Percentiles rank a stretch among this genome's conserved stretches.
These are phyloP conservation scores for Penicillium sp. DNA, from an alignment of 2,329 filamentous ascomycete species.

Conservation along the genomic window DNA sequence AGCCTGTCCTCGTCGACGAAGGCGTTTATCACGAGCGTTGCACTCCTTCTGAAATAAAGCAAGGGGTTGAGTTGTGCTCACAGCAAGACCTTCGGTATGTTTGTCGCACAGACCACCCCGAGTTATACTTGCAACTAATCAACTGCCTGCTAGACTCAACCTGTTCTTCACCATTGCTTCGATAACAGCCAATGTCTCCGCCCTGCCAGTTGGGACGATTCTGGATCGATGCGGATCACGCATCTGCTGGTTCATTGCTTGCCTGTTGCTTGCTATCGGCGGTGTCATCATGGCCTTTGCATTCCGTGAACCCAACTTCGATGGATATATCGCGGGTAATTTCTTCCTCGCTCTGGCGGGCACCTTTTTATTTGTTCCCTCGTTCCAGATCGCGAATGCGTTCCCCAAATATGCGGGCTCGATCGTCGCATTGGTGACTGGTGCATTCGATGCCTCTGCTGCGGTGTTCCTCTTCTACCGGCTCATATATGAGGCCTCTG, in stretches of 20 bases:
- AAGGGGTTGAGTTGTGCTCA: conserved; percentile 54
- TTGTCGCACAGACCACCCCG: not conserved
- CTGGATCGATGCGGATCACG: conserved; percentile 81
- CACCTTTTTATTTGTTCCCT: conserved; percentile 76
- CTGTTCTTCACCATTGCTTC: conserved; percentile 91
- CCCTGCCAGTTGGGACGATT: conserved; percentile 79
- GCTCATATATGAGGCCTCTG: conserved; percentile 63
- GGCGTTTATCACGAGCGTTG: conserved; percentile 69
- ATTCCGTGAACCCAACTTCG: conserved; percentile 58
- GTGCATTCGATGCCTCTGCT: conserved; percentile 78
- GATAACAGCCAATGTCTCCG: conserved; percentile 82
- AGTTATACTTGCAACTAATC: conserved; percentile 14
- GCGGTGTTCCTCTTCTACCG: conserved; percentile 75
- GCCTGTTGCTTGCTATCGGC: conserved; percentile 64
- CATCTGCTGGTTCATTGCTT: conserved; percentile 68
- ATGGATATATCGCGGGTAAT: conserved; percentile 72
- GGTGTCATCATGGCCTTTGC: conserved; percentile 70
- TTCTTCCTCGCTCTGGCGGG: conserved; percentile 73
- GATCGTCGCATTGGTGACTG: conserved; percentile 74
- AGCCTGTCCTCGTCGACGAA: conserved; percentile 72
- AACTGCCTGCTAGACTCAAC: conserved; percentile 60
- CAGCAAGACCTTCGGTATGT: conserved; percentile 54
- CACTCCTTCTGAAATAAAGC: conserved; percentile 50
- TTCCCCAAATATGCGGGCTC: conserved; percentile 72
- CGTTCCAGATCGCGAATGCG: conserved; percentile 78